Conservation (phyloP, 1,284 basidiomycete genomes). For the Chalciporus sp. region DNA sequence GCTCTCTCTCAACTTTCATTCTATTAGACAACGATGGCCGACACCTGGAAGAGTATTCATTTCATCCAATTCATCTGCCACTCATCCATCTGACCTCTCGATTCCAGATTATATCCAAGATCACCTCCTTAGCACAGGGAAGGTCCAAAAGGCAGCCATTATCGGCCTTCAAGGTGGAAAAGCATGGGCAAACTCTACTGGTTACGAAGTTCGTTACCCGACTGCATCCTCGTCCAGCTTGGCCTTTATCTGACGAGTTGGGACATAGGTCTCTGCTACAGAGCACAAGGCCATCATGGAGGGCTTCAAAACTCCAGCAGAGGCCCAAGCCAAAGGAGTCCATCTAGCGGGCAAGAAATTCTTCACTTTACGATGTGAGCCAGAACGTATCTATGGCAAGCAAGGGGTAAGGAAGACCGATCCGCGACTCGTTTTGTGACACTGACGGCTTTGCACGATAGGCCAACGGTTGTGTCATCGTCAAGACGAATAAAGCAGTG, state of each 20-base stretch:
- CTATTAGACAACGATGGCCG: constrained; percentile 24
- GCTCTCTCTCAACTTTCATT: constrained; percentile 2
- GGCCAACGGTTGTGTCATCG: constrained; percentile 81
- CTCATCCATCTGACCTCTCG: neutral
- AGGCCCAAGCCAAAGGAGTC: constrained; percentile 63
- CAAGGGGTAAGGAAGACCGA: constrained; percentile 62
- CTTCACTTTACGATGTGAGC: constrained; percentile 67
- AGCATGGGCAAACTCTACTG: constrained; percentile 80
- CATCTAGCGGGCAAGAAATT: constrained; percentile 79
- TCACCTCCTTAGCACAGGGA: constrained; percentile 81
- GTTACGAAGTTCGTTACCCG: constrained; percentile 47
- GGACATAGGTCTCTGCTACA: constrained; percentile 62
- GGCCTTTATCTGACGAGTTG: neutral
- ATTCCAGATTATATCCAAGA: constrained; percentile 81
- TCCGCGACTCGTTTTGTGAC: neutral
- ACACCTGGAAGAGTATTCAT: constrained; percentile 29
- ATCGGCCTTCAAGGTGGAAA: constrained; percentile 78
- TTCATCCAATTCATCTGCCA: neutral
- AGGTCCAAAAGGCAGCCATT: constrained; percentile 82
- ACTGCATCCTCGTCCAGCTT: neutral
- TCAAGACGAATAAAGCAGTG: constrained; percentile 89
- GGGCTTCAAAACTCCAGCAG: constrained; percentile 52
- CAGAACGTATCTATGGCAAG: constrained; percentile 78
- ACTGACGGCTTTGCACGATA: constrained; percentile 35
- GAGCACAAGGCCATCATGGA: constrained; percentile 75